These are phyloP conservation scores for Venturia asperata DNA, from an alignment of 2,329 filamentous ascomycete genomes.

Conservation along the genomic window DNA sequence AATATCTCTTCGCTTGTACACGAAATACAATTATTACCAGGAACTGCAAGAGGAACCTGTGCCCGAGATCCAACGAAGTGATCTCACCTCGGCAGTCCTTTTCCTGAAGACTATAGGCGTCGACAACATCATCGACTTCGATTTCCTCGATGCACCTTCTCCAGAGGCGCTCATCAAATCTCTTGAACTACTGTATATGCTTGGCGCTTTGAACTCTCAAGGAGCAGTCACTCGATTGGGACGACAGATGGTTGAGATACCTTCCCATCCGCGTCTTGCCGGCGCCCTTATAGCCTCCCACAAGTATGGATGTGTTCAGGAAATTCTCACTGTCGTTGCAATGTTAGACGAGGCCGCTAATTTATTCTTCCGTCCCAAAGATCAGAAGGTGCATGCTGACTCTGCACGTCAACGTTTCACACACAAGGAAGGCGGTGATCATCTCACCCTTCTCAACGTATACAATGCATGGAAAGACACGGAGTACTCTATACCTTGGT, in stretches of 20 bases:
- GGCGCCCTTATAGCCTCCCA: constrained; percentile 84
- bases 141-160: constrained; percentile 91
- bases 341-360: constrained; percentile 86
- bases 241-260: constrained; percentile 91
- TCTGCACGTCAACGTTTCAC: constrained; percentile 84
- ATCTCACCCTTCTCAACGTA: constrained; percentile 80
- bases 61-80: constrained; percentile 87
- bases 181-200: constrained; percentile 82
- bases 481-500: constrained; percentile 82
- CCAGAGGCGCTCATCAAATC: constrained; percentile 84
- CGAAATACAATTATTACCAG: constrained; percentile 88
- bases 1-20: constrained; percentile 90
- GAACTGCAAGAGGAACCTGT: constrained; percentile 89
- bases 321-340: constrained; percentile 85
- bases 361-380: constrained; percentile 89
- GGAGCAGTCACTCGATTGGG: constrained; percentile 87
- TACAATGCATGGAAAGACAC: constrained; percentile 94
- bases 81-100: constrained; percentile 75
- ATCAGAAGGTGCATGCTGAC: constrained; percentile 95
- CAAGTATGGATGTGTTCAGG: constrained; percentile 86
- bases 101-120: constrained; percentile 86
- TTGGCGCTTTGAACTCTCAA: constrained; percentile 81
- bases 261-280: constrained; percentile 83
- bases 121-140: constrained; percentile 85
- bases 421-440: constrained; percentile 83